Base-by-base conservation (phyloP, 2,329 filamentous ascomycete species). In the Sphaerulina musiva region DNA sequence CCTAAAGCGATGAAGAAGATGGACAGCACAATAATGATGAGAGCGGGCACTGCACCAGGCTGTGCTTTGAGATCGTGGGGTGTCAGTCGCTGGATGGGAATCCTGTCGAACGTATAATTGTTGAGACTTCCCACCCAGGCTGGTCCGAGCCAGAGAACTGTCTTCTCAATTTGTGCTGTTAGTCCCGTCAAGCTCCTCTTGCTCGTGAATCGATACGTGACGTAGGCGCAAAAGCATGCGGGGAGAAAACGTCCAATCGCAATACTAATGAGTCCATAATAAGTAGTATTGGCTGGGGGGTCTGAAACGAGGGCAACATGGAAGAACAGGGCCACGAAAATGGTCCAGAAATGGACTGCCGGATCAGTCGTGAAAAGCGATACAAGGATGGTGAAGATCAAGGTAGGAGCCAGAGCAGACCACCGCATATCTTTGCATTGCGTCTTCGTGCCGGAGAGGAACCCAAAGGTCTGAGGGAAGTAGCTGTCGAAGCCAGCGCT, bases 51-150 rank as follows among this genome's bases (percentile, higher is more conserved):
- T 0, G 92, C 93, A 6, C 93, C 93, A 0, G 93, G 92, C 67
- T 98, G 90, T 62, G 90, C 85, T 46, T 86, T 75, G 42, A 98
- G 82, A 67, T 98, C 93, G 68, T 95, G 89, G 0, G 85, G 83
- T 7, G 88, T 97, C n/a, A 98, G 78, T 2, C 93, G 85, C 70
- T 90, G 83, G 61, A 98, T 93, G 0, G 93, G 93, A 57, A 98
- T 96, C 72, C 88, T 86, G 64, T 89, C 87, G 66, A 98, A 89
- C 0, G 93, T 97, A 72, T 96, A 95, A 72, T 97, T 97, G 66
- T 92, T 92, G 61, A 98, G 73, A 1, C 89, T 85, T 12, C 91
- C 93, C 39, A 96, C 82, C 86, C 95, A 98, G 66, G 87, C 90
- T 6, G 84, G 85, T 1, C 91, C 91, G 0, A 98, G 77, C 86